Base-by-base conservation (phyloP, 2,329 filamentous ascomycete species). In the Rutstroemia sp. region DNA sequence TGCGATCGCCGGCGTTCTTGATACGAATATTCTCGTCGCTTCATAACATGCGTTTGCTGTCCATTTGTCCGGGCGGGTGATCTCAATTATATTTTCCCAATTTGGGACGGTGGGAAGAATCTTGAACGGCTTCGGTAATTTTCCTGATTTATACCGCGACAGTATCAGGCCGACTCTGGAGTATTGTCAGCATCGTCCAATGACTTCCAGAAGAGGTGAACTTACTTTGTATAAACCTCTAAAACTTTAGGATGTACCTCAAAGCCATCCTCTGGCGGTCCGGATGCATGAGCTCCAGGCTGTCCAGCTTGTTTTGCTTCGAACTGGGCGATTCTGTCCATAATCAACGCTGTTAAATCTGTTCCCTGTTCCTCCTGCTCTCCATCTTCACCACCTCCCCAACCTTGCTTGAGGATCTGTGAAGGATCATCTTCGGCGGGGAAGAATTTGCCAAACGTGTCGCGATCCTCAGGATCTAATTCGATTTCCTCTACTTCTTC, bases 111-210 rank as follows among this genome's bases (percentile, higher is more conserved):
- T 92, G 2, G 94, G 94, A 8, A 99, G 80, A 62, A 97, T 91
- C 73, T 97, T 97, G 79, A 99, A 95, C 0, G 92, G 92, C 73
- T 99, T 99, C 19, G 94, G 94, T 34, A 99, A 80, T 63, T 92
- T 92, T n/a, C 94, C 94, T 14, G 88, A 92, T 73, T 95, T 96
- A 77, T 96, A 97, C 62, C 92, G 84, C 25, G 89, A 91, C 58
- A 99, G 80, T 59, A 97, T 87, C 63, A 92, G 78, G 59, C 92
- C 92, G 64, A 96, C 86, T 75, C 86, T 90, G 58, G 49, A 21
- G 56, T 5, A 7, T 7, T 44, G 39, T 63, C 60, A 61, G 61
- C 51, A 25, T 44, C 49, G 16, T 23, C 3, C 9, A 36, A 39
- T 30, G 17, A 6, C 14, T 48, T 46, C 10, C 14, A 17, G 21